phyloP scores from a whole-genome alignment of 1,284 basidiomycete genomes.

The Trametes sp. region DNA sequence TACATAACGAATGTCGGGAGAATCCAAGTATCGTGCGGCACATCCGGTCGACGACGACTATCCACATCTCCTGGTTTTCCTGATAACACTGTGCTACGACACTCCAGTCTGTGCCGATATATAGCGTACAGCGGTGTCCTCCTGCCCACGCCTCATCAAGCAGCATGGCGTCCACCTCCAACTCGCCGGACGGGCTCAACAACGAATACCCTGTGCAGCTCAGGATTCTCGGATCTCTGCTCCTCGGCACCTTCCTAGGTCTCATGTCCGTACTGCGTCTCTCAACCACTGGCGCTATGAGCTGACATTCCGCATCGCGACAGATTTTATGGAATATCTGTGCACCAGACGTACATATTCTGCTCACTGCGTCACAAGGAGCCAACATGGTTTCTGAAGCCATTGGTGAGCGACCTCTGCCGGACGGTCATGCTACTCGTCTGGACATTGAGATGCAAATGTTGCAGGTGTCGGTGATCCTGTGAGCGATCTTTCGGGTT shows the following conservation, averaged over 20 bases:
- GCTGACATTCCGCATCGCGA: background rate
- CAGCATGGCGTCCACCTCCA: background rate
- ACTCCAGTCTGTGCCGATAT: background rate
- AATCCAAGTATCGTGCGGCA: background rate
- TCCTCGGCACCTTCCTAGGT: constrained; percentile 20
- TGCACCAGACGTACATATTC: constrained; percentile 19
- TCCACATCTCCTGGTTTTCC: background rate
- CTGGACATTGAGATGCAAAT: too few relatives aligned
- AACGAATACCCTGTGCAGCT: background rate
- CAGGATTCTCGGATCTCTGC: background rate
- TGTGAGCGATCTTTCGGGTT: background rate
- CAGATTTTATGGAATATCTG: constrained; percentile 19
- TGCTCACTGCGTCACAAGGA: background rate
- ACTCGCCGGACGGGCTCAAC: background rate
- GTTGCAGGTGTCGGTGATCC: constrained; percentile 1
- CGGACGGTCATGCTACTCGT: too few relatives aligned
- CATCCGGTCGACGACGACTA: background rate
- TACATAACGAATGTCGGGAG: background rate
- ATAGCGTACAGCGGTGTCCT: background rate
- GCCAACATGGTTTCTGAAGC: background rate
- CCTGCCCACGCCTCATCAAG: background rate
- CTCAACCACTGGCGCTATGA: background rate
- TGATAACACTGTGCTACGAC: background rate
- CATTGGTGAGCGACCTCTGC: background rate
- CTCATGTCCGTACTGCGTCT: constrained; percentile 10